Evolutionary conservation across 352 stramenopile genomes (phyloP), one percentile per base, ranked within the genome.

Genomic region (Pythium brachiatum): DNA sequence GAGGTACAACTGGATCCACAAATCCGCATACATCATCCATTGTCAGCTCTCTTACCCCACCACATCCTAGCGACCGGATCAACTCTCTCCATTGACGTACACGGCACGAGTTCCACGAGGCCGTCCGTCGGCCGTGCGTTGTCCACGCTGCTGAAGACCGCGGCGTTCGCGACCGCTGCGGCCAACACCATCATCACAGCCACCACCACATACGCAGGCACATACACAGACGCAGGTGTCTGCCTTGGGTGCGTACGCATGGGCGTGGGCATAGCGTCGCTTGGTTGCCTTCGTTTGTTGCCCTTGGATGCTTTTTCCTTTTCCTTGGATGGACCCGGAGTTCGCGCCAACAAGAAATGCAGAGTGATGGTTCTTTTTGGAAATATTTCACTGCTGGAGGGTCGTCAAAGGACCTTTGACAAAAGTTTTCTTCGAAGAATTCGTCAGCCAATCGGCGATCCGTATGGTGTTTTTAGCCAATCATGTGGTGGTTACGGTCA

Each of bases 1-100:
- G 71, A 21, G 78, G 78, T 18, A 81, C 57, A 56, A 88, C 78
- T 88, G 58, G 0, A 31, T 20, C 15, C 47, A 48, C 18, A 26
- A 3, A 60, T 20, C 8, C 57, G 12, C 23, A 48, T 2, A 57
- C 38, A n/a, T 15, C 12, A 62, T 15, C 26, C 9, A 26, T 32
- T 8, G 18, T 32, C 25, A 50, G 46, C 47, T 34, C 26, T n/a
- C 2, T 3, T 6, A 18, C 13, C 7, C 29, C 20, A 3, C 12
- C 11, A 36, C 25, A 31, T 20, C 18, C 3, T 18, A 20, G 1
- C 27, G 1, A 39, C 12, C 29, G 29, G 6, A 51, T 6, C 26
- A 47, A 60, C 13, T 44, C 21, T 48, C 7, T 15, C 27, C 9
- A 48, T 3, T 3, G 5, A 55, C 66, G 31, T 74, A 74, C 67